These are phyloP conservation scores for Wickerhamiella cacticola DNA, from an alignment of 805 yeast species.

Conservation along the genomic window DNA sequence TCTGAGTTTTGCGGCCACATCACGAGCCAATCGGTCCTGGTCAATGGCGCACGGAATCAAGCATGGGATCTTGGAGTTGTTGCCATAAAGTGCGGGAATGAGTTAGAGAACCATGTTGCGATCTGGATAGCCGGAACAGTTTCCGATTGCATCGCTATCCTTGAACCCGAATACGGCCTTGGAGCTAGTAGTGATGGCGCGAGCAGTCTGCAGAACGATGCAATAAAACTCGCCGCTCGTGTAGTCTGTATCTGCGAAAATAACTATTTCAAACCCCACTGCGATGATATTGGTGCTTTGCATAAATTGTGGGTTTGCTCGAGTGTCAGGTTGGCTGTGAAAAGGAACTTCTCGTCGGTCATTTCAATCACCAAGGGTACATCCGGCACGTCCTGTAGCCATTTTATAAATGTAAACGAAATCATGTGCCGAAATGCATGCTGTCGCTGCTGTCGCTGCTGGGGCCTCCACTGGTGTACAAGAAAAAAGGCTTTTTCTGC, in stretches of 20 bases:
- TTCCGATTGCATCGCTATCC: conserved; percentile 91
- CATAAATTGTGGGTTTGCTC: conserved; percentile 68
- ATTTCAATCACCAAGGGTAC: conserved; percentile 86
- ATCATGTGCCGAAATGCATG: conserved; percentile 96
- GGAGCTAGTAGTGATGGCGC: conserved; percentile 95
- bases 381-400: conserved; percentile 97
- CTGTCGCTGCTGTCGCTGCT: conserved; percentile 84
- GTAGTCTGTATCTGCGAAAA: conserved; percentile 82
- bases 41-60: conserved; percentile 98
- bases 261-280: conserved; percentile 90
- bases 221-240: conserved; percentile 93
- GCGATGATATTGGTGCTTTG: conserved; percentile 86
- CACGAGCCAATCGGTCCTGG: conserved; percentile 95
- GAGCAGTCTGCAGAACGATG: conserved; percentile 79
- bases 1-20: conserved; percentile 88
- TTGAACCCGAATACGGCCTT: conserved; percentile 93
- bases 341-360: conserved; percentile 92
- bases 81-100: conserved; percentile 89
- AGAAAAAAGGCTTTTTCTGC: conserved; percentile 86
- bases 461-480: conserved; percentile 97
- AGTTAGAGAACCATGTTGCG: conserved; percentile 88
- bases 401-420: conserved; percentile 89
- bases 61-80: conserved; percentile 84
- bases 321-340: conserved; percentile 80
- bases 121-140: conserved; percentile 94